Conservation (phyloP, 192 early-diverging fungal species). For the Umbelopsis sp. region DNA sequence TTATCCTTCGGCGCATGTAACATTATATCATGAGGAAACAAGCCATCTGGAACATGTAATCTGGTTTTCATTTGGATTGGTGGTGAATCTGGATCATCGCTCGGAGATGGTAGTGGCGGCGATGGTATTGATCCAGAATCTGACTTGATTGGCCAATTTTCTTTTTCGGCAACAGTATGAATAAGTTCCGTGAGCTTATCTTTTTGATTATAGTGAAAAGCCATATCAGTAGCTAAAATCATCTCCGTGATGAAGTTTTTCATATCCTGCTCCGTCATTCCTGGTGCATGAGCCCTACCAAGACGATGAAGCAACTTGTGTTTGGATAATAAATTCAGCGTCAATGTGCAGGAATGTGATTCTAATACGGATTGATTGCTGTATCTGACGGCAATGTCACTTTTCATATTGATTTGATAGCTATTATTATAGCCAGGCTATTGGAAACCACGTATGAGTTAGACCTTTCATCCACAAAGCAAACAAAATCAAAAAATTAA, state of each 20-base stretch:
- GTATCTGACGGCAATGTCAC: constrained; percentile 72
- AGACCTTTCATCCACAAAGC: background rate
- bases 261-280: constrained; percentile 8
- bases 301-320: constrained; percentile 70
- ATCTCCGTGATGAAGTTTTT: constrained; percentile 10
- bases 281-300: constrained; percentile 44
- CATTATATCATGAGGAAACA: constrained; percentile 6
- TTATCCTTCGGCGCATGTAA: background rate
- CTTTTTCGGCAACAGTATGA: constrained; percentile 36
- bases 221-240: constrained; percentile 86
- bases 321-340: constrained; percentile 72
- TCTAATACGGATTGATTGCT: constrained; percentile 85
- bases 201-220: constrained; percentile 77
- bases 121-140: constrained; percentile 13
- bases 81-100: background rate
- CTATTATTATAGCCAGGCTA: constrained; percentile 92
- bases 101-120: constrained; percentile 7
- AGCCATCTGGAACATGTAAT: constrained; percentile 14
- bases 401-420: constrained; percentile 86
- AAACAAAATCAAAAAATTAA: too few species aligned
- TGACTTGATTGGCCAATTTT: background rate
- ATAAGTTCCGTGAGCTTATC: constrained; percentile 52
- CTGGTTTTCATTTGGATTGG: constrained; percentile 6
- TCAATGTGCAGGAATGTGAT: constrained; percentile 78
- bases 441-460: background rate